These are phyloP conservation scores for Penicillium ochrochloron DNA, from an alignment of 495 filamentous ascomycete species.

Conservation along the genomic window DNA sequence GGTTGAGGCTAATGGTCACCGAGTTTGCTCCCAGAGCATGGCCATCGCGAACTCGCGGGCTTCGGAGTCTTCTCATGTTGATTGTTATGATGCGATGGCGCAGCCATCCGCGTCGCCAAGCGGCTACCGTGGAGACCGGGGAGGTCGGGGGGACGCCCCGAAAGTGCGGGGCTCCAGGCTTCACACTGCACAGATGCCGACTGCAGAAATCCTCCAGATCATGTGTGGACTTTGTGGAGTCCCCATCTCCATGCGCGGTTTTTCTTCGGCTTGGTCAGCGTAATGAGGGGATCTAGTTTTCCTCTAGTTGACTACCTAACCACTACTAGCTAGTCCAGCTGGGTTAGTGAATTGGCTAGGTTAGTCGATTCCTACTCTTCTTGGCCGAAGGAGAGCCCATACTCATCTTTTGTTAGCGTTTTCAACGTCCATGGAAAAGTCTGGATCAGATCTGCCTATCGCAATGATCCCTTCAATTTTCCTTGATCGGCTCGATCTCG, in stretches of 20 bases:
- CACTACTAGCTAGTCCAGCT: neutral
- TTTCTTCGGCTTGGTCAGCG: neutral
- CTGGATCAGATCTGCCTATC: neutral
- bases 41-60: neutral
- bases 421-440: neutral
- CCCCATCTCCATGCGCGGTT: neutral
- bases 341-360: neutral
- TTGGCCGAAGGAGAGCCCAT: neutral
- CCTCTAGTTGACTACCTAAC: neutral
- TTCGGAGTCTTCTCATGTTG: neutral
- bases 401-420: neutral
- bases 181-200: slow-evolving; percentile 20
- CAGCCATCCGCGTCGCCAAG: slow-evolving; percentile 13
- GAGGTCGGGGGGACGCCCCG: slow-evolving; percentile 5
- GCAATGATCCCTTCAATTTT: neutral
- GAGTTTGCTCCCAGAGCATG: neutral
- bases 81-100: slow-evolving; percentile 11
- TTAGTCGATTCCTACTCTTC: neutral
- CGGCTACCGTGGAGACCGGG: slow-evolving; percentile 16
- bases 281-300: neutral
- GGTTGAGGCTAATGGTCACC: neutral
- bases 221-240: neutral
- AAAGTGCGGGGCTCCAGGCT: slow-evolving; percentile 26
- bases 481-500: neutral
- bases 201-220: slow-evolving; percentile 3